Percentiles rank a stretch among this genome's conserved stretches.
Conservation (phyloP, 2,329 filamentous ascomycete species). For the Paraphoma chrysanthemicola region DNA sequence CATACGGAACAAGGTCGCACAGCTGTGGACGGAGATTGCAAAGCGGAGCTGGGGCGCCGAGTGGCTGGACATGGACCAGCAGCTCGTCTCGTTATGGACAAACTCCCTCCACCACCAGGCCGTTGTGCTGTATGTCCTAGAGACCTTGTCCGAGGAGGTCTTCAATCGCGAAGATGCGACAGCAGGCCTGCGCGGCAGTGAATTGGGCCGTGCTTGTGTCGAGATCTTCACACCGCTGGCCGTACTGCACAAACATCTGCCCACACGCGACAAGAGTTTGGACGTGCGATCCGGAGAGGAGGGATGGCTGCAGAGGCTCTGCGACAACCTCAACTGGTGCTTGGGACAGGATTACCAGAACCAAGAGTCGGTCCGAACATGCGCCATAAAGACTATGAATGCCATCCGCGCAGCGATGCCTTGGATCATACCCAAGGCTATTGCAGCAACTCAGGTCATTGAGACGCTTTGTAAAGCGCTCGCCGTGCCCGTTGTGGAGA, state of each 20-base stretch:
- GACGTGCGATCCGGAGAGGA: conserved; percentile 79
- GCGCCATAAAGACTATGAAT: conserved; percentile 77
- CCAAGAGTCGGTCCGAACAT: conserved; percentile 71
- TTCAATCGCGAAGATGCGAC: conserved; percentile 90
- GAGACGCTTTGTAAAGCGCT: conserved; percentile 49
- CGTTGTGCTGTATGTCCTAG: conserved; percentile 85
- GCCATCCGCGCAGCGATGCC: conserved; percentile 80
- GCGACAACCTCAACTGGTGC: conserved; percentile 76
- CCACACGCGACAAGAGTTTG: conserved; percentile 72
- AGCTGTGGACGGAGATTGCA: conserved; percentile 93
- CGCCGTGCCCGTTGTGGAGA: conserved; percentile 42
- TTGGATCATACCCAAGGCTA: conserved; percentile 87
- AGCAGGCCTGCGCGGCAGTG: conserved; percentile 80
- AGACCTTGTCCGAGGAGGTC: conserved; percentile 91
- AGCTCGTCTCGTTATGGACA: conserved; percentile 81
- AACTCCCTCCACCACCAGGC: conserved; percentile 73
- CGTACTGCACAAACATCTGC: conserved; percentile 78
- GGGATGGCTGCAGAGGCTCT: conserved; percentile 85
- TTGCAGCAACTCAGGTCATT: conserved; percentile 61
- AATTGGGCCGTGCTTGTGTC: conserved; percentile 86
- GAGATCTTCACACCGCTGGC: conserved; percentile 87
- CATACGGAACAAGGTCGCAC: conserved; percentile 89
- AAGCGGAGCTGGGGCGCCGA: conserved; percentile 92
- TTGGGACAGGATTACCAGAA: conserved; percentile 69
- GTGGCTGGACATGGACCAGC: conserved; percentile 93